Base-by-base conservation (phyloP, 805 yeast species). In the Candida anglica region DNA sequence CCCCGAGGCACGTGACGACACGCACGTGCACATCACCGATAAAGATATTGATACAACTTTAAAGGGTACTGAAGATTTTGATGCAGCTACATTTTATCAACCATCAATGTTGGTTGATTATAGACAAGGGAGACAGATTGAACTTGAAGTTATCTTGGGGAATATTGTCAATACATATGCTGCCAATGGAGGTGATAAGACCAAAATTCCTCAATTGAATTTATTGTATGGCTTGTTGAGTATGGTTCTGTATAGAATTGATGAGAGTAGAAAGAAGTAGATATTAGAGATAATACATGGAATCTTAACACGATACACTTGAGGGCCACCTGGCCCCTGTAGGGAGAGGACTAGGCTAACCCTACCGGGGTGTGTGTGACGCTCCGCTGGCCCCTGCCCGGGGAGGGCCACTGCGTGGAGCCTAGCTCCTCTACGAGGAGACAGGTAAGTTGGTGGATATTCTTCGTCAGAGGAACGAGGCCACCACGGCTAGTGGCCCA, bases 71-170 rank as follows among this genome's bases (percentile, higher is more conserved):
- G 42, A 36, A 28, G 30, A 25, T 6, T 30, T 35, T 18, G 84
- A 80, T 48, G 82, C 70, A 37, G 77, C 76, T 8, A 65, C 61
- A 22, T 74, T 70, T 58, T 83, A 74, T 52, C 67, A 70, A 33
- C 91, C 91, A 2, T 81, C 88, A 3, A 83, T 83, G 91, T 60
- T 73, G 40, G 82, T 81, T 8, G 93, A 83, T 49, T 69, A 71
- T 15, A 60, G 73, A 32, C 79, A 81, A 42, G 77, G 79, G 17
- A 79, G 82, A 48, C 77, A 78, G 30, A 72, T 84, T 43, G 94
- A 86, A 54, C 56, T 79, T 19, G 88, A 84, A 47, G 81, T 75
- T 15, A 80, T 86, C 39, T 59, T 83, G 32, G 89, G 91, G 3
- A 84, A 80, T 47, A 66, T 82, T 23, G 32, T 43, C 15, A 18